Evolutionary conservation across 2,329 filamentous ascomycete species (phyloP).

Genomic region (Talaromyces sp.): DNA sequence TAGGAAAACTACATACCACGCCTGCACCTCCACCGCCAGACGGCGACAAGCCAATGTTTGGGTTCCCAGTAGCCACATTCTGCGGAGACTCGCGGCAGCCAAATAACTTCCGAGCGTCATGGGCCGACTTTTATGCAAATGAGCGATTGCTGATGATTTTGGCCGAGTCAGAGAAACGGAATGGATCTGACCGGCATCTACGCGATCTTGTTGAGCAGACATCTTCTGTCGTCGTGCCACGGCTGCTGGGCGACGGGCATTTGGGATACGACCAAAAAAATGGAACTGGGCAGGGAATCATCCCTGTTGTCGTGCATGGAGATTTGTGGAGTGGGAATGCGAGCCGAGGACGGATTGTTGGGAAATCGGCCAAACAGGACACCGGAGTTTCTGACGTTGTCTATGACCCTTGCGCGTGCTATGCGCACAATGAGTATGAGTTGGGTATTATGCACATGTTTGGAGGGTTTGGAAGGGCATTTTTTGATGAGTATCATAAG

Average conservation of each 20-base stretch:
- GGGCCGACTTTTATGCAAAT: slow-evolving; percentile 82
- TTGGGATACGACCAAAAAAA: slow-evolving; percentile 47
- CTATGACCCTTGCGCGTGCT: slow-evolving; percentile 75
- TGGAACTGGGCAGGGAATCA: slow-evolving; percentile 50
- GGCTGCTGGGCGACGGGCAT: slow-evolving; percentile 64
- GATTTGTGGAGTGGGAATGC: slow-evolving; percentile 93
- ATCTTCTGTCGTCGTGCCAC: slow-evolving; percentile 62
- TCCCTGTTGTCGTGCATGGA: slow-evolving; percentile 80
- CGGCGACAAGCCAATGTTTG: slow-evolving; percentile 55
- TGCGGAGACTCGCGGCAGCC: slow-evolving; percentile 81
- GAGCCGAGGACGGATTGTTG: slow-evolving; percentile 57
- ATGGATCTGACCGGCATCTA: slow-evolving; percentile 62
- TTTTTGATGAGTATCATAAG: slow-evolving; percentile 71
- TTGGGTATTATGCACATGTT: slow-evolving; percentile 96
- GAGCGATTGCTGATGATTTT: slow-evolving; percentile 65
- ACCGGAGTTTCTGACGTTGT: slow-evolving; percentile 65
- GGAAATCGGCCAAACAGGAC: slow-evolving; percentile 26
- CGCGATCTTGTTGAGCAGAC: slow-evolving; percentile 59
- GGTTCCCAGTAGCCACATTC: slow-evolving; percentile 79
- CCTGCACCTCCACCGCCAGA: slow-evolving; percentile 52
- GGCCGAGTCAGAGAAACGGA: slow-evolving; percentile 49
- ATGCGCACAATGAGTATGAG: slow-evolving; percentile 85
- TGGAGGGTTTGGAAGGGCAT: slow-evolving; percentile 69
- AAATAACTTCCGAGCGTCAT: slow-evolving; percentile 66
- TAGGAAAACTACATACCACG: slow-evolving; percentile 73